Evolutionary conservation across 495 filamentous ascomycete species (phyloP), one percentile per base, ranked within the genome.

Genomic region (Clohesyomyces aquaticus): DNA sequence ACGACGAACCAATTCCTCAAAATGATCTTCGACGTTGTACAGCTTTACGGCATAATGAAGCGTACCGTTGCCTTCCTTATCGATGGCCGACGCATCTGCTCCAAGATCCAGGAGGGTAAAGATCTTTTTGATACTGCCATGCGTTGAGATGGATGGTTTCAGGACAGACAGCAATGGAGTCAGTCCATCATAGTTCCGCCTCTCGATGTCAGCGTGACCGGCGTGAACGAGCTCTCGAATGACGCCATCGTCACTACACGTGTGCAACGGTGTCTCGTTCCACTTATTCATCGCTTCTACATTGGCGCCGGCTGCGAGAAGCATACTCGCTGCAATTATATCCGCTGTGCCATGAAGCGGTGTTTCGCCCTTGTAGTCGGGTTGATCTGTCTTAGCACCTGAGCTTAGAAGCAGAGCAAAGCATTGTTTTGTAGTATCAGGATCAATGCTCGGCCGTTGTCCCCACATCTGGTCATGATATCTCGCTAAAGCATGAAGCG

Each of bases 301-400:
- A 26, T 63, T 27, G 6, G 60, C 52, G 9, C 60, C 60, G 21
- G 60, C 60, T 2, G 57, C 51, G 6, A 63, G 52, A 2, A 63
- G 58, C 2, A 52, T 12, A 3, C 18, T 25, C 9, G 45, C 11
- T 38, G 38, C 6, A 9, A 35, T 2, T 2, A 12, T 21, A 22
- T 27, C 26, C 2, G n/a, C 3, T 18, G 56, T 25, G 42, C 16
- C 2, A 21, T 38, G 26, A 14, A 61, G 58, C 4, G 58, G 4
- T 14, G 58, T 61, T 4, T 22, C 25, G 1, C 47, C 35, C 2
- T 42, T 28, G 10, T 12, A 2, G 8, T 12, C 27, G 11, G 3
- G 3, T 3, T 45, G 32, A 22, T 61, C 16, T 16, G 54, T 22
- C 10, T 32, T 19, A 8, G 43, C 42, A 6, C 56, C 56, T 4